Percentiles rank a stretch among this genome's conserved stretches.
phyloP scores from a whole-genome alignment of 2,329 filamentous ascomycete species.

The Calycina herbarum region DNA sequence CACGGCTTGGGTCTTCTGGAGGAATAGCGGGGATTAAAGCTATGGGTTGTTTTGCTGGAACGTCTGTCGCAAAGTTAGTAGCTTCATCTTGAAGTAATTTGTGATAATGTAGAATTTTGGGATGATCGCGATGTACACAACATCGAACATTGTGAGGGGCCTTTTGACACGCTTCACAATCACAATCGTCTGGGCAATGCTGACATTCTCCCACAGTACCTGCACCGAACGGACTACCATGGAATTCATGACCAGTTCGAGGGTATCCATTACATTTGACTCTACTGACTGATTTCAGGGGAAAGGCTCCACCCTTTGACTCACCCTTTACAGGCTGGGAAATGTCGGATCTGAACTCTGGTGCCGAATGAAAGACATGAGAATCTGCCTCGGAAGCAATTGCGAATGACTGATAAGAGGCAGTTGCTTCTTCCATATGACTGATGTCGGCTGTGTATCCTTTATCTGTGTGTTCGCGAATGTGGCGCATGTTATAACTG shows the following conservation, averaged over 20 bases:
- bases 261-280: constrained; percentile 33
- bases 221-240: constrained; percentile 25
- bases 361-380: constrained; percentile 5
- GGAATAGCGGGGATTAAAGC: neutral
- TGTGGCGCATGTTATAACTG: constrained; percentile 18
- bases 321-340: constrained; percentile 1
- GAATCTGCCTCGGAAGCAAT: constrained; percentile 10
- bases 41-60: constrained; percentile 9
- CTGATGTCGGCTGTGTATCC: constrained; percentile 28
- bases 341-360: neutral
- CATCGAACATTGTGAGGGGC: constrained; percentile 33
- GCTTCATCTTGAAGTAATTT: constrained; percentile 16
- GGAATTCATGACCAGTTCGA: constrained; percentile 27
- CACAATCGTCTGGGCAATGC: constrained; percentile 34
- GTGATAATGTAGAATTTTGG: constrained; percentile 24
- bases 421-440: constrained; percentile 17
- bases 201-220: constrained; percentile 33
- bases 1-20: neutral
- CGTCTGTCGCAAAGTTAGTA: neutral
- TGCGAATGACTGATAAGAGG: constrained; percentile 9
- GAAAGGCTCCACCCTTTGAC: neutral
- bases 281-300: constrained; percentile 15
- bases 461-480: constrained; percentile 25
- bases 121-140: constrained; percentile 29
- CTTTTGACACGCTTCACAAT: constrained; percentile 29